phyloP scores from a whole-genome alignment of 805 yeast genomes.

The Torulaspora franciscae region DNA sequence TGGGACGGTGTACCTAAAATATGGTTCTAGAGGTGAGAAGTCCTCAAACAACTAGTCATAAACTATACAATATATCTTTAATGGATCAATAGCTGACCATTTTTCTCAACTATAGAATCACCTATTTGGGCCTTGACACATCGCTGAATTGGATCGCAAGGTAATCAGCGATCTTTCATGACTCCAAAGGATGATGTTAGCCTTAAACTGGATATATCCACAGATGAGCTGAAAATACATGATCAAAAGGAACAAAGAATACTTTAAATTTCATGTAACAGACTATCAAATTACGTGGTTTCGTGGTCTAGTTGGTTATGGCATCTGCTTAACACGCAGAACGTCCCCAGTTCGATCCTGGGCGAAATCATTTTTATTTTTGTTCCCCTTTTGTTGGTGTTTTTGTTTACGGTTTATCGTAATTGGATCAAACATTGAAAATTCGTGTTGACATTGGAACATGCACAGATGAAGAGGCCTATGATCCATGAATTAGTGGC shows the following conservation, averaged over 20 bases:
- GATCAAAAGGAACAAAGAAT: conserved; percentile 1
- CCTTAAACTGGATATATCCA: too few species aligned
- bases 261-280: background rate
- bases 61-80: too few species aligned
- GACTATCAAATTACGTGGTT: conserved; percentile 43
- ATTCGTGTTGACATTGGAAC: background rate
- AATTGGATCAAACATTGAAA: conserved; percentile 1
- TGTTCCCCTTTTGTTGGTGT: conserved; percentile 6
- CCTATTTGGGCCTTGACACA: too few species aligned
- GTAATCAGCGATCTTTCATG: too few species aligned
- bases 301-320: conserved; percentile 99
- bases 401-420: conserved; percentile 11
- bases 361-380: conserved; percentile 79
- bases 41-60: too few species aligned
- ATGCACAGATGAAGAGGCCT: background rate
- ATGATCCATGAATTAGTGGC: background rate
- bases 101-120: too few species aligned
- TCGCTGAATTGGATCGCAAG: too few species aligned
- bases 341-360: conserved; percentile 99
- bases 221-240: too few species aligned
- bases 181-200: too few species aligned
- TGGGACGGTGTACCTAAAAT: too few species aligned
- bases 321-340: conserved; percentile 99
- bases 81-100: too few species aligned
- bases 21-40: too few species aligned